Evolutionary conservation across 371 early-diverging fungal genomes (phyloP).

Genomic region (Choanephora cucurbitarum): DNA sequence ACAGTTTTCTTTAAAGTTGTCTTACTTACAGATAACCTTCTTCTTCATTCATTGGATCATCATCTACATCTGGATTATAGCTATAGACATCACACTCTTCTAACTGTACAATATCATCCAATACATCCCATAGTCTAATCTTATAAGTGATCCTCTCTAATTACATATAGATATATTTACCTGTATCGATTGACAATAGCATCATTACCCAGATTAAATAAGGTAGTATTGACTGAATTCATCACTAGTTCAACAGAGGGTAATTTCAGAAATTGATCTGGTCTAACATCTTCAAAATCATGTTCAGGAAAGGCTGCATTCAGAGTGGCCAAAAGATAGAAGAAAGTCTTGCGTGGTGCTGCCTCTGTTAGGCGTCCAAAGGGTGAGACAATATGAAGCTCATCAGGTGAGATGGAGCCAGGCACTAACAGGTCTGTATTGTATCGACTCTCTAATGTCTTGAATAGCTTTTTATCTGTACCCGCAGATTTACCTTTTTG

Average conservation of each 20-base stretch:
- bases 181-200: constrained; percentile 48
- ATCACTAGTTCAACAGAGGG: constrained; percentile 71
- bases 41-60: constrained; percentile 90
- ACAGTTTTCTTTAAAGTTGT: too few species aligned
- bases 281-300: constrained; percentile 90
- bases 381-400: constrained; percentile 65
- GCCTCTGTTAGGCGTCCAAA: constrained; percentile 83
- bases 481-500: constrained; percentile 81
- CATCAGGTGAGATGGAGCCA: constrained; percentile 60
- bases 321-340: constrained; percentile 88
- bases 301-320: constrained; percentile 95
- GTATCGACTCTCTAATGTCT: constrained; percentile 80
- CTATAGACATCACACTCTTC: constrained; percentile 87
- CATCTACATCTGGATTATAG: constrained; percentile 82
- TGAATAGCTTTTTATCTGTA: constrained; percentile 86
- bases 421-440: constrained; percentile 53
- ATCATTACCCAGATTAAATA: constrained; percentile 82
- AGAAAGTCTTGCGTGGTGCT: constrained; percentile 80
- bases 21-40: constrained; percentile 57
- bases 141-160: neutral
- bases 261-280: constrained; percentile 84
- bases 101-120: constrained; percentile 81
- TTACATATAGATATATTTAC: constrained; percentile 16
- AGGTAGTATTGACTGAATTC: constrained; percentile 83
- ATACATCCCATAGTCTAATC: constrained; percentile 72